Conservation (phyloP, 179 eudicot species). For the Spergularia azorica region DNA sequence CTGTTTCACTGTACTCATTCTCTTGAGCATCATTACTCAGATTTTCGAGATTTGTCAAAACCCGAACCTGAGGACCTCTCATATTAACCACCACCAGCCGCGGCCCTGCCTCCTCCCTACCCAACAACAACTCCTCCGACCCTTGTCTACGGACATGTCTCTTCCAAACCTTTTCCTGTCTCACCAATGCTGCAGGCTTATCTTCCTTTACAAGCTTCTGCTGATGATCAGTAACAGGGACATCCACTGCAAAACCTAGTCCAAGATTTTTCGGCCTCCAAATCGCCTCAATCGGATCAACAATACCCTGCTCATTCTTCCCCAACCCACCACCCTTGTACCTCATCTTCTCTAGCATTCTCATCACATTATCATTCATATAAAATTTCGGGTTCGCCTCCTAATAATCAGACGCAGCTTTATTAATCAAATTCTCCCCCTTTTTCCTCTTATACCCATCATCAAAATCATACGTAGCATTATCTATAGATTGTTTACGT, state of each 20-base stretch:
- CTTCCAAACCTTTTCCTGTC: too few species aligned
- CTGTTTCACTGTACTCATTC: conserved; percentile 67
- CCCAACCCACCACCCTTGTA: conserved; percentile 91
- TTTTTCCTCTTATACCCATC: too few species aligned
- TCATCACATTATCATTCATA: conserved; percentile 57
- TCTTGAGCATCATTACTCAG: conserved; percentile 59
- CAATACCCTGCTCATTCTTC: conserved; percentile 75
- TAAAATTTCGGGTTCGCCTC: too few species aligned
- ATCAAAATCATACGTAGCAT: too few species aligned
- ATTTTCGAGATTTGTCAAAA: conserved; percentile 76
- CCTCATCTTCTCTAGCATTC: conserved; percentile 76
- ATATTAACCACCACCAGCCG: conserved; percentile 81
- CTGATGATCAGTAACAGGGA: too few species aligned
- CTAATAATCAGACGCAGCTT: too few species aligned
- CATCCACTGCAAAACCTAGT: conserved; percentile 52
- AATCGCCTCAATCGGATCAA: conserved; percentile 81
- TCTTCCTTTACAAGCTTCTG: too few species aligned
- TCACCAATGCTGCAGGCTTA: too few species aligned
- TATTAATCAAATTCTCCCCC: too few species aligned
- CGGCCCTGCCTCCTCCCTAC: conserved; percentile 55
- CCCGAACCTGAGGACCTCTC: conserved; percentile 94
- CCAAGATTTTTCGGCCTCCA: conserved; percentile 83
- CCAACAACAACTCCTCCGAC: conserved; percentile 62
- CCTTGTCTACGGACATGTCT: too few species aligned
- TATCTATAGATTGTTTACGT: too few species aligned